Conservation (phyloP, 768 basidiomycete species). For the Auricularia sp. region DNA sequence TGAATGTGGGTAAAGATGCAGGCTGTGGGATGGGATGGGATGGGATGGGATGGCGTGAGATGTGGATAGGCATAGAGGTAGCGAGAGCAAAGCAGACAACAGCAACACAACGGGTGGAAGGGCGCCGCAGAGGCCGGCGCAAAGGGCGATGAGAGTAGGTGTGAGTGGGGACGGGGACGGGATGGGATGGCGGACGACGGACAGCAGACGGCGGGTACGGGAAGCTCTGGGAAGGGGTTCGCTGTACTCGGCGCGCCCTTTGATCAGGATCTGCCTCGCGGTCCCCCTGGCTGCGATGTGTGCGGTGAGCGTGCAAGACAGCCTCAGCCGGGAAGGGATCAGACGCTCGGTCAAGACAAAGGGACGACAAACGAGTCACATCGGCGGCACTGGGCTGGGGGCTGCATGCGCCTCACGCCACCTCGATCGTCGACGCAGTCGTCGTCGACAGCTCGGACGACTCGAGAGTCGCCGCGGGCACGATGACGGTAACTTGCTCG, state of each 20-base stretch:
- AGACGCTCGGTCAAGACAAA: not conserved
- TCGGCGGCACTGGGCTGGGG: no score
- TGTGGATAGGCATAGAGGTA: not conserved
- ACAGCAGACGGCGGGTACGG: not conserved
- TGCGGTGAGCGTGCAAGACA: not conserved
- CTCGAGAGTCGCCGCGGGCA: not conserved
- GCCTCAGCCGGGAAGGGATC: not conserved
- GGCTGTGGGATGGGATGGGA: no score
- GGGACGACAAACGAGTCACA: not conserved
- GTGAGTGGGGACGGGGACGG: not conserved
- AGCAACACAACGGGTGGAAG: not conserved
- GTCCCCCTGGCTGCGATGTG: not conserved
- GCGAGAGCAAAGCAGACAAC: not conserved
- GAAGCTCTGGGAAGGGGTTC: not conserved
- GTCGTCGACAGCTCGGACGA: not conserved
- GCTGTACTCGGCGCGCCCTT: slow-evolving; percentile 1
- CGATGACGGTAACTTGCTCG: no score
- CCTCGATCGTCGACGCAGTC: no score
- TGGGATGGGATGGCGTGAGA: not conserved
- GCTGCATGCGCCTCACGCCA: no score
- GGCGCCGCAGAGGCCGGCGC: not conserved
- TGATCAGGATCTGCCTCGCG: not conserved
- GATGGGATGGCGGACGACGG: not conserved
- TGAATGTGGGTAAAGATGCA: not conserved
- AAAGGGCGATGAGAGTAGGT: not conserved